Percentiles rank a stretch among this genome's conserved stretches.
phyloP scores from a whole-genome alignment of 2,329 filamentous ascomycete genomes.

The Penicillium sp. region DNA sequence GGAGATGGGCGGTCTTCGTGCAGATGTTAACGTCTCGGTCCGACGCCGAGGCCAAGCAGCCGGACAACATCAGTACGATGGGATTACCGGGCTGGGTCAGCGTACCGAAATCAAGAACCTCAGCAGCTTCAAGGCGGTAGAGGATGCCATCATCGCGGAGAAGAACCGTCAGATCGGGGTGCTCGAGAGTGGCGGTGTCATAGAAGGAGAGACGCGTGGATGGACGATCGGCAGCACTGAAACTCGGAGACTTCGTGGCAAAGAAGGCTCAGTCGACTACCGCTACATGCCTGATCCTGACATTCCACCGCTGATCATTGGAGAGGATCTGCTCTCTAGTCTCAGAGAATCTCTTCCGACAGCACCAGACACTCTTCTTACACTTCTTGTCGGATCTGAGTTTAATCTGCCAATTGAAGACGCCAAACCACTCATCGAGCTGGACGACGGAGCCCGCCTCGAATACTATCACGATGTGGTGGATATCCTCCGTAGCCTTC shows the following conservation, averaged over 20 bases:
- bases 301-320: constrained; percentile 74
- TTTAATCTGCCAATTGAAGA: constrained; percentile 77
- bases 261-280: constrained; percentile 97
- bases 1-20: constrained; percentile 85
- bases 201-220: constrained; percentile 85
- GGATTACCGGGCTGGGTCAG: constrained; percentile 67
- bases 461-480: constrained; percentile 67
- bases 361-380: constrained; percentile 68
- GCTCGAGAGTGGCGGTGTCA: constrained; percentile 68
- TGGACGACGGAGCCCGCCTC: constrained; percentile 74
- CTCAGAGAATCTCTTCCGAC: constrained; percentile 64
- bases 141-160: constrained; percentile 91
- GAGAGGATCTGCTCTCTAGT: constrained; percentile 63
- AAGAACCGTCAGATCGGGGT: constrained; percentile 81
- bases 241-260: constrained; percentile 78
- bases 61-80: constrained; percentile 51
- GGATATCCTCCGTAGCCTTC: constrained; percentile 32
- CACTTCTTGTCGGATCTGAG: constrained; percentile 55
- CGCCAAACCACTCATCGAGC: constrained; percentile 70
- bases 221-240: constrained; percentile 84
- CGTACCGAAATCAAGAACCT: constrained; percentile 97
- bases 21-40: constrained; percentile 94
- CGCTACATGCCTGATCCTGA: constrained; percentile 98
- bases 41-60: constrained; percentile 54
- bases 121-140: constrained; percentile 89